phyloP scores from a whole-genome alignment of 2,329 filamentous ascomycete genomes.

The Diplodia sapinea region DNA sequence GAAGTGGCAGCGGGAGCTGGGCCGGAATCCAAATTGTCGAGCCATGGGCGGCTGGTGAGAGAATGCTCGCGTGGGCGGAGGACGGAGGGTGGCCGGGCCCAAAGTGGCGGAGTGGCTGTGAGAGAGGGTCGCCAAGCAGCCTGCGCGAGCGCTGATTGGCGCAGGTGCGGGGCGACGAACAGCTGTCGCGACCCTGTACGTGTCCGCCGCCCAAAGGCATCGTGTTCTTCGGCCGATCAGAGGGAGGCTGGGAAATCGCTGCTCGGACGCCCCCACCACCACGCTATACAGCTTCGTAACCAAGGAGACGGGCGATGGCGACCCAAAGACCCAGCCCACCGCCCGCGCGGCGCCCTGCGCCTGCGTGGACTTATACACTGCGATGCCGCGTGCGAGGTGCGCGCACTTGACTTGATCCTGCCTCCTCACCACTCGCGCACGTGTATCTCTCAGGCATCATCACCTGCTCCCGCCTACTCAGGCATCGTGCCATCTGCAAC shows the following conservation, averaged over 20 bases:
- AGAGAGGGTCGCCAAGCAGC: no score
- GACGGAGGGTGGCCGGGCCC: slow-evolving; percentile 1
- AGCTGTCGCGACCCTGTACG: slow-evolving; percentile 2
- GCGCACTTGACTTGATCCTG: neutral
- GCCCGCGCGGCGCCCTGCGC: slow-evolving; percentile 6
- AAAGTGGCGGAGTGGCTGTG: neutral
- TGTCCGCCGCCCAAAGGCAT: slow-evolving; percentile 4
- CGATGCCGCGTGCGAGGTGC: slow-evolving; percentile 1
- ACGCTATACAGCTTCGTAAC: slow-evolving; percentile 25
- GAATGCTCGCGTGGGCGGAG: slow-evolving; percentile 22
- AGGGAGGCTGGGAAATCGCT: slow-evolving; percentile 25
- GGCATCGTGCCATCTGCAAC: slow-evolving; percentile 3
- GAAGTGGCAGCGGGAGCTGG: neutral
- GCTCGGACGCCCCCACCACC: slow-evolving; percentile 23
- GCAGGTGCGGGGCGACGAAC: no score
- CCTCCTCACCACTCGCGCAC: slow-evolving; percentile 19
- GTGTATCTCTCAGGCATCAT: neutral
- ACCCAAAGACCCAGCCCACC: slow-evolving; percentile 23
- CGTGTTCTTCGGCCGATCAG: slow-evolving; percentile 23
- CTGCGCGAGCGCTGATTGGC: no score
- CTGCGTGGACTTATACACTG: neutral
- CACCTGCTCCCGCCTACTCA: neutral
- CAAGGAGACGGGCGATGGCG: slow-evolving; percentile 19
- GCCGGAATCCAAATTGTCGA: slow-evolving; percentile 13
- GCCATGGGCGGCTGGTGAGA: slow-evolving; percentile 7